Percentiles rank a stretch among this genome's conserved stretches.
Evolutionary conservation across 352 stramenopile genomes (phyloP).

Genomic region (Pythium coloratum): DNA sequence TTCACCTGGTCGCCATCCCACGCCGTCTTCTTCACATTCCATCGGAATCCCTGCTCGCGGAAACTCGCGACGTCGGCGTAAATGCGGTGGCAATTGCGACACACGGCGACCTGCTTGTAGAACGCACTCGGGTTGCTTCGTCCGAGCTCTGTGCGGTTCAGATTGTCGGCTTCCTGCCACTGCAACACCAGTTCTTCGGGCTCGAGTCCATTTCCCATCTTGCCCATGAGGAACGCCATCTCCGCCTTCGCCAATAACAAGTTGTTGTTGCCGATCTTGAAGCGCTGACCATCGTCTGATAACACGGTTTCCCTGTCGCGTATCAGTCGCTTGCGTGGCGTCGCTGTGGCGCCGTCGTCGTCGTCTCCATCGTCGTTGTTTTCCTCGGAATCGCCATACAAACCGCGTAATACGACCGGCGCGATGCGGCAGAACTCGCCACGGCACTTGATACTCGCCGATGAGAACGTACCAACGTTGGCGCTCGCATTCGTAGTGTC

Average conservation of each 20-base stretch:
- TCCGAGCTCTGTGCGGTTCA: constrained; percentile 62
- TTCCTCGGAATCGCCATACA: constrained; percentile 25
- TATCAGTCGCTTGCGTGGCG: background rate
- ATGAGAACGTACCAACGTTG: background rate
- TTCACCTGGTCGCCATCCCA: constrained; percentile 9
- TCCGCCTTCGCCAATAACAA: constrained; percentile 63
- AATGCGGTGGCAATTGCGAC: constrained; percentile 68
- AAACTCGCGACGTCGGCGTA: constrained; percentile 59
- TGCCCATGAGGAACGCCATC: constrained; percentile 45
- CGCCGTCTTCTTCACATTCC: constrained; percentile 18
- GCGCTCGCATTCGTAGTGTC: background rate
- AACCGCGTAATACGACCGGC: constrained; percentile 36
- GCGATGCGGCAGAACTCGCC: constrained; percentile 63
- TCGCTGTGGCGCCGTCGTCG: background rate
- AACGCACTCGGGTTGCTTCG: constrained; percentile 64
- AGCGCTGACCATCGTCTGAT: constrained; percentile 48
- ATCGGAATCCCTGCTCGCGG: constrained; percentile 51
- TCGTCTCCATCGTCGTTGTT: constrained; percentile 11
- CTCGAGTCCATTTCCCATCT: background rate
- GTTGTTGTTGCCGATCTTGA: constrained; percentile 79
- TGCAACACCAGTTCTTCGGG: constrained; percentile 34
- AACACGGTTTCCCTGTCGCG: constrained; percentile 20
- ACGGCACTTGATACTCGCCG: constrained; percentile 40
- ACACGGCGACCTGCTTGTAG: constrained; percentile 80
- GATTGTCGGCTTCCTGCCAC: constrained; percentile 70